A percentile compares a stretch with the other conserved stretches of the same genome.
phyloP scores from a whole-genome alignment of 805 yeast genomes.

The Yarrowia phangngaensis region DNA sequence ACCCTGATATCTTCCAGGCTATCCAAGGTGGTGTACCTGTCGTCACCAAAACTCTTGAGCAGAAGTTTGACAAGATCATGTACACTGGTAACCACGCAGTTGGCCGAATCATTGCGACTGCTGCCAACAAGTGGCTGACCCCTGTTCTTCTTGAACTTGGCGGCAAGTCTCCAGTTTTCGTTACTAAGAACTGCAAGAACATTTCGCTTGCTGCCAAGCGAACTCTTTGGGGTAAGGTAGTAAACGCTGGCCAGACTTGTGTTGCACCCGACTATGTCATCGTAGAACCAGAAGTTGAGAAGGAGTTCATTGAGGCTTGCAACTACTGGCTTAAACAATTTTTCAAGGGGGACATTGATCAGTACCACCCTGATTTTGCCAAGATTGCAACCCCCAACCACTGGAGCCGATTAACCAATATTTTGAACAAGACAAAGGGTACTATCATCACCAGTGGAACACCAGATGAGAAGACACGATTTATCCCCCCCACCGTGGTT shows the following conservation, averaged over 20 bases:
- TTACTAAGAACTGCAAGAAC: constrained; percentile 49
- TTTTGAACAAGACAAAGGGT: constrained; percentile 39
- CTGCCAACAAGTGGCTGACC: constrained; percentile 81
- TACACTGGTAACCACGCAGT: constrained; percentile 79
- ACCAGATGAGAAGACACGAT: constrained; percentile 43
- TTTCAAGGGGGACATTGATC: constrained; percentile 36
- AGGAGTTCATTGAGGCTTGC: constrained; percentile 47
- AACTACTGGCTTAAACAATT: constrained; percentile 45
- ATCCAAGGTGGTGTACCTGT: constrained; percentile 72
- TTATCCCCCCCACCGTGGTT: constrained; percentile 67
- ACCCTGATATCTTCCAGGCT: constrained; percentile 52
- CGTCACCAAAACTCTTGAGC: constrained; percentile 55
- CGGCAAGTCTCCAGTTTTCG: constrained; percentile 83
- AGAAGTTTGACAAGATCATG: constrained; percentile 74
- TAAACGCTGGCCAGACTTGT: constrained; percentile 88
- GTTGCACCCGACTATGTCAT: constrained; percentile 81
- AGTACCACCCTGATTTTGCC: constrained; percentile 46
- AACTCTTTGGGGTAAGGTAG: constrained; percentile 70
- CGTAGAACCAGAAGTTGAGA: constrained; percentile 58
- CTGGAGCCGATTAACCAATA: constrained; percentile 46
- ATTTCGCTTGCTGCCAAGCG: constrained; percentile 51
- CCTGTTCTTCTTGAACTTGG: constrained; percentile 83
- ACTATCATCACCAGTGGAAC: constrained; percentile 38
- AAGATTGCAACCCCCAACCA: constrained; percentile 59
- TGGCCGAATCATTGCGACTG: constrained; percentile 69